Evolutionary conservation across 257 asterid genomes (phyloP).

Genomic region (Sherardia arvensis): DNA sequence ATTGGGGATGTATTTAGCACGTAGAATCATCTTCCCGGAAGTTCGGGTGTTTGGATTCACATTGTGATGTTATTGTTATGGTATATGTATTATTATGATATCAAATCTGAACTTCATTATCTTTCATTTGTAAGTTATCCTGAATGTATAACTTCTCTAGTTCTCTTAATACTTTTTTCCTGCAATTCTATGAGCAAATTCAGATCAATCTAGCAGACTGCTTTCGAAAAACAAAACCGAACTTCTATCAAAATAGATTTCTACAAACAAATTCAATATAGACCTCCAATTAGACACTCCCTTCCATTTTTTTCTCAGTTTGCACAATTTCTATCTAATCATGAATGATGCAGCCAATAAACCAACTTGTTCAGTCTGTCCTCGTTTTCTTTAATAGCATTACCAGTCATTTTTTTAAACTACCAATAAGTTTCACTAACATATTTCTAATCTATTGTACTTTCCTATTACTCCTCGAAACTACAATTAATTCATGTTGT

Average conservation of each 20-base stretch:
- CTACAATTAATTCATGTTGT: not conserved
- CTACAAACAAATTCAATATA: not conserved
- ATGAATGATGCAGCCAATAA: too few relatives aligned
- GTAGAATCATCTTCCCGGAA: conserved; percentile 33
- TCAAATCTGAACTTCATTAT: not conserved
- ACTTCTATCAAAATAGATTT: too few relatives aligned
- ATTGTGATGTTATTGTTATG: not conserved
- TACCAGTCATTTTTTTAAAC: too few relatives aligned
- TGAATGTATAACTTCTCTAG: not conserved
- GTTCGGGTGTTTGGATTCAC: conserved; percentile 24
- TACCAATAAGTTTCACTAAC: too few relatives aligned
- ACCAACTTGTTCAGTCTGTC: too few relatives aligned
- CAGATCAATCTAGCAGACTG: not conserved
- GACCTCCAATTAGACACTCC: not conserved
- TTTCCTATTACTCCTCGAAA: not conserved
- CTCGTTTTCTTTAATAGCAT: too few relatives aligned
- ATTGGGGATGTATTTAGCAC: conserved; percentile 37
- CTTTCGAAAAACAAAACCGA: too few relatives aligned
- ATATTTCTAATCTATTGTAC: not conserved
- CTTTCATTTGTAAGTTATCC: not conserved
- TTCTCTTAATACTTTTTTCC: too few relatives aligned
- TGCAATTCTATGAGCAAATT: not conserved
- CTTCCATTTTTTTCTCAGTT: not conserved
- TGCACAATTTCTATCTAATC: too few relatives aligned
- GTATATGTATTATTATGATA: not conserved